These are phyloP conservation scores for Helicocarpus griseus DNA, from an alignment of 2,329 filamentous ascomycete genomes.

Conservation along the genomic window DNA sequence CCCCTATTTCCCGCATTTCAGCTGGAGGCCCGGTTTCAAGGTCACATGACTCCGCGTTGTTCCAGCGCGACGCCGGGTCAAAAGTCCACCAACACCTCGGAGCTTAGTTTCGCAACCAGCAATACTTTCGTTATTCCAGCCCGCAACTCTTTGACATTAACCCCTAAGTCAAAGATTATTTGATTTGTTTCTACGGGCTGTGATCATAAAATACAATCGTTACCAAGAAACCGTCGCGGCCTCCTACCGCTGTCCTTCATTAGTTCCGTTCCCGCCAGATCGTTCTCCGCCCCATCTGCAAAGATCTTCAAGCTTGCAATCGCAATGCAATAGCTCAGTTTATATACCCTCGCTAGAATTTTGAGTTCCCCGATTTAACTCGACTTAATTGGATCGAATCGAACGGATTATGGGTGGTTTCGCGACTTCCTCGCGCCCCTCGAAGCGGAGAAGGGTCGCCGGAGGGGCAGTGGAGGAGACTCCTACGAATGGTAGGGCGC, in stretches of 20 bases:
- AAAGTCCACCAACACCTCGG: neutral
- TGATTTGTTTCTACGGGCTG: no score
- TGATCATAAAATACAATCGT: no score
- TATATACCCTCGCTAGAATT: no score
- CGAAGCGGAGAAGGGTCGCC: slow-evolving; percentile 29
- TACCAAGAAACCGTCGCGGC: no score
- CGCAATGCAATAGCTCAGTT: neutral
- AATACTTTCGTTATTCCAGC: neutral
- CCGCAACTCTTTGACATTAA: no score
- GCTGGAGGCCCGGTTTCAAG: neutral
- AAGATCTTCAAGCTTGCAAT: no score
- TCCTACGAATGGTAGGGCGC: neutral
- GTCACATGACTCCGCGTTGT: slow-evolving; percentile 5
- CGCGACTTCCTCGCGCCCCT: slow-evolving; percentile 16
- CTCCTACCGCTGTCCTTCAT: no score
- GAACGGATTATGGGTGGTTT: neutral
- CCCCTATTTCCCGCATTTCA: no score
- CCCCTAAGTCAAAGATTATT: no score
- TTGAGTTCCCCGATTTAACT: no score
- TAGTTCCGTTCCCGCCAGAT: no score
- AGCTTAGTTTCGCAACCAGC: neutral
- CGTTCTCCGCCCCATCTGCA: no score
- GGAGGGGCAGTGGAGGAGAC: neutral
- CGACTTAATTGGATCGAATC: neutral
- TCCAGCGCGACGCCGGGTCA: neutral